phyloP scores from a whole-genome alignment of 306 rosid species.

The Abrus pulchellus region DNA sequence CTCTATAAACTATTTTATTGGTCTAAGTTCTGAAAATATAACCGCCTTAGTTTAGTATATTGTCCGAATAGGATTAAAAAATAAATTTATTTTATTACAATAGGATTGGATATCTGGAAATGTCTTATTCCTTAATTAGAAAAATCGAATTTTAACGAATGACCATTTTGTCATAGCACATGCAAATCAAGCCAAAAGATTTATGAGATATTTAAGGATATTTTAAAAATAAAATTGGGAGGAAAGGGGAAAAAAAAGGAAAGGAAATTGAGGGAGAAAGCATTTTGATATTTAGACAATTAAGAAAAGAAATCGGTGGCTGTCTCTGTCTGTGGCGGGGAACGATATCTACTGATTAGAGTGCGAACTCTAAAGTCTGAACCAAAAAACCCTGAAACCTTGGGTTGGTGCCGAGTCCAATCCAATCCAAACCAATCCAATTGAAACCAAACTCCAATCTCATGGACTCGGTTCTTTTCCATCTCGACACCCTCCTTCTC shows the following conservation, averaged over 20 bases:
- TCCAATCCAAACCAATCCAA: slow-evolving; percentile 15
- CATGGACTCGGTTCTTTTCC: slow-evolving; percentile 65
- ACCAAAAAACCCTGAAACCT: background rate
- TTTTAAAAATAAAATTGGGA: background rate
- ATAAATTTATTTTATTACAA: too few species aligned
- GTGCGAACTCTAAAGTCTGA: background rate
- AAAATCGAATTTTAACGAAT: background rate
- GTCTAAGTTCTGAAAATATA: too few species aligned
- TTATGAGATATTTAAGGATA: slow-evolving; percentile 20
- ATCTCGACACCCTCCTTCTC: slow-evolving; percentile 43
- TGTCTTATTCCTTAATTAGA: background rate
- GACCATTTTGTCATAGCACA: background rate
- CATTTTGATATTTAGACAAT: background rate
- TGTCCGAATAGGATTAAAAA: too few species aligned
- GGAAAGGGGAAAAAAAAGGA: too few species aligned
- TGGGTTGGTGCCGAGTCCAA: background rate
- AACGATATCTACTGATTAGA: slow-evolving; percentile 17
- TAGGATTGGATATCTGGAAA: too few species aligned
- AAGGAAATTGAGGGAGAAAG: too few species aligned
- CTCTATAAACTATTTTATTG: too few species aligned
- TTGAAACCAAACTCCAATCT: background rate
- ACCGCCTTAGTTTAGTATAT: too few species aligned
- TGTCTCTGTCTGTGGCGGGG: background rate
- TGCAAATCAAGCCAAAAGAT: background rate
- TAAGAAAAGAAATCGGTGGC: background rate